Evolutionary conservation across 2,329 filamentous ascomycete genomes (phyloP), one percentile per base, ranked within the genome.

Genomic region (Parasarocladium wereldwijsianum): DNA sequence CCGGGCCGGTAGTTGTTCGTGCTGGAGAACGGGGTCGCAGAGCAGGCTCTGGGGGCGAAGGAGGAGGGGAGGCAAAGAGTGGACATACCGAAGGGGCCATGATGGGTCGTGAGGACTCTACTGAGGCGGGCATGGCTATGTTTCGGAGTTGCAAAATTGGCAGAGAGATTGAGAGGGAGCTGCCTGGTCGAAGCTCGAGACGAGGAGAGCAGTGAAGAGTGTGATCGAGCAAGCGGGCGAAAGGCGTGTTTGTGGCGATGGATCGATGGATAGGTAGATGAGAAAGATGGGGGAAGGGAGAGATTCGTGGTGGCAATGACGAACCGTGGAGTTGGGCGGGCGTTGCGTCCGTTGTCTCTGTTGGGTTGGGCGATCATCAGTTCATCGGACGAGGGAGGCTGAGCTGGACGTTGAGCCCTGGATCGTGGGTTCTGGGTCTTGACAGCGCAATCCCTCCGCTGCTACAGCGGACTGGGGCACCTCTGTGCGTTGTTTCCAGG

Each of bases 51-150:
- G n/a, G n/a, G n/a, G 14, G 7, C 14, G 14, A 24, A 38, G 31
- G 32, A 18, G 15, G 12, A 23, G 24, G 20, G 19, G 28, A 21
- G 24, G 33, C 12, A 32, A 33, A 9, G 26, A 28, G 29, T 35
- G 37, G 36, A 67, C 68, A 32, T 68, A 73, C 68, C 45, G 68
- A 72, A 27, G 66, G 62, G 35, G 66, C 66, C 68, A 73, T 71
- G 49, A 73, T 73, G 43, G 68, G 68, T 47, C 67, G 66, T 32
- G 65, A 59, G 25, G 68, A 73, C 33, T 73, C 68, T 34, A 72
- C 44, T n/a, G 68, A 73, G 36, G 59, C 49, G 47, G 66, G 64
- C 68, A 73, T 73, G 33, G 39, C 45, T 42, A 31, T n/a, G 24
- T 20, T 8, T 22, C 13, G 18, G 8, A 27, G 15, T 18, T 9